Evolutionary conservation across 2,329 filamentous ascomycete genomes (phyloP), one percentile per base, ranked within the genome.

Genomic region (Fusarium sp.): DNA sequence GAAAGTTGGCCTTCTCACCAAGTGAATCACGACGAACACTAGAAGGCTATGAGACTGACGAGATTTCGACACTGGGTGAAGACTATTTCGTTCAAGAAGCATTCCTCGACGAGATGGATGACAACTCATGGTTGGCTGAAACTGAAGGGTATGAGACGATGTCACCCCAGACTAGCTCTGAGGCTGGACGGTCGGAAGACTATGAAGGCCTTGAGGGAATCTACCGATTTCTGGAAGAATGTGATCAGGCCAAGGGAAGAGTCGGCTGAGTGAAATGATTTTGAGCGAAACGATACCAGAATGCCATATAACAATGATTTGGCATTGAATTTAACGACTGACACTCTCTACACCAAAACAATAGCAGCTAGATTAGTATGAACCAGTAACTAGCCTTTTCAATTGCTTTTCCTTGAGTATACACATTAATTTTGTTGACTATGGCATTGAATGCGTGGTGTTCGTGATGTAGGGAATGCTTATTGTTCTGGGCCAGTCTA

Each of bases 151-250:
- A 86, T 59, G 82, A 80, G 66, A 83, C 80, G 66, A 81, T 83
- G 80, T 84, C 84, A n/a, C 81, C 82, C 10, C 79, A 79, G 3
- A 66, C 75, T n/a, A 83, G 79, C 68, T 83, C 82, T 9, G 79
- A 75, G 17, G 81, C 81, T 64, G 80, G 81, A 43, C 77, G 74
- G 41, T 83, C 83, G 1, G 80, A 83, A 45, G 82, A 84, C 4
- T 86, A 82, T 62, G 85, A 88, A 50, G 86, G 86, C 2, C 68
- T 88, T 4, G 84, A 87, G 61, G 86, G 86, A 6, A 83, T 89
- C 35, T 86, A 88, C 72, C 80, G 82, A 17, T 89, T 89, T 65
- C 61, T 89, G 30, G 86, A 87, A 70, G 86, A 87, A 70, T 89
- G 86, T 68, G 85, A 88, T 62, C 81, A 82, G 26, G 77, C 76